Percentiles rank a stretch among this genome's conserved stretches.
Conservation (phyloP, 345 rosid genomes). For the Raphanus sativus region DNA sequence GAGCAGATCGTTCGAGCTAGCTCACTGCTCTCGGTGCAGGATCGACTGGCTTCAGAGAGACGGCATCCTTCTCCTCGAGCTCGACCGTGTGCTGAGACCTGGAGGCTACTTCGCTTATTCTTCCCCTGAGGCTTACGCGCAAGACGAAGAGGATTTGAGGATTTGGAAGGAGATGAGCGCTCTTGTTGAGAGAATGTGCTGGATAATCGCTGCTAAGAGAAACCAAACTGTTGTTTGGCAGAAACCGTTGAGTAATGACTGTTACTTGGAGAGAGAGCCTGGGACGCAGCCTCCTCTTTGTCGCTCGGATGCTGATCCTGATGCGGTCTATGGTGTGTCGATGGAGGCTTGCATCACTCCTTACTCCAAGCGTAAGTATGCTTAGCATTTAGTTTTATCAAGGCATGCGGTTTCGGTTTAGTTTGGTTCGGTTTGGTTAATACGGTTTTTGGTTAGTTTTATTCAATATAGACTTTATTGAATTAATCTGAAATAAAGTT, state of each 20-base stretch:
- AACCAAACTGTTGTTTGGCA: constrained; percentile 98
- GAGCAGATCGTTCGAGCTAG: constrained; percentile 96
- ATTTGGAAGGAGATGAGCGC: constrained; percentile 97
- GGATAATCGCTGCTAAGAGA: constrained; percentile 87
- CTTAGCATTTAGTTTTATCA: not conserved
- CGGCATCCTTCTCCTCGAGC: constrained; percentile 96
- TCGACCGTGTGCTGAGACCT: constrained; percentile 91
- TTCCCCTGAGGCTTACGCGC: constrained; percentile 98
- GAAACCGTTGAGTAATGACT: constrained; percentile 88
- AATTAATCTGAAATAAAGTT: too few species aligned
- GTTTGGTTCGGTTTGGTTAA: too few species aligned
- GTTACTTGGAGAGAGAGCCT: constrained; percentile 75
- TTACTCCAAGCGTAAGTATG: constrained; percentile 78
- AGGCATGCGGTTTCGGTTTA: not conserved
- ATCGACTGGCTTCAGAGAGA: constrained; percentile 99
- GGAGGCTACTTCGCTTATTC: constrained; percentile 99
- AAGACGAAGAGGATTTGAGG: constrained; percentile 90
- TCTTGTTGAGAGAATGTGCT: constrained; percentile 93
- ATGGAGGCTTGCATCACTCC: constrained; percentile 96
- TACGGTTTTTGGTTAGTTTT: not conserved
- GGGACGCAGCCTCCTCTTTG: constrained; percentile 93
- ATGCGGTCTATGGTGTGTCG: constrained; percentile 72
- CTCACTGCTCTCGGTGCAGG: constrained; percentile 97
- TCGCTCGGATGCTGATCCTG: constrained; percentile 84
- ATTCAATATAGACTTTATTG: too few species aligned